These are phyloP conservation scores for Lizanozyma gosingica DNA, from an alignment of 1,139 yeast genomes.

Conservation along the genomic window DNA sequence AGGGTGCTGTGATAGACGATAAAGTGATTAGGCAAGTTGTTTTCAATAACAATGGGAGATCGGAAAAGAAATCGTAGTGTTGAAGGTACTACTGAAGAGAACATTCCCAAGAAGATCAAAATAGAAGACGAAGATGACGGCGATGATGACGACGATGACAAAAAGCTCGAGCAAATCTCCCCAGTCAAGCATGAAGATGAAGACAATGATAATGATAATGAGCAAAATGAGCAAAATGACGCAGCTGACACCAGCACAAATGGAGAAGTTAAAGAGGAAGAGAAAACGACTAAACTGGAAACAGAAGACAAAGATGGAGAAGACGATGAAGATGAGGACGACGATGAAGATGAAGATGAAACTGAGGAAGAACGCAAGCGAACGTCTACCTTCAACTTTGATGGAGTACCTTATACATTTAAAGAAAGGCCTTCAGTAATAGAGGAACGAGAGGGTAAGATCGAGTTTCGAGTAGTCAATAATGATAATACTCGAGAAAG, in stretches of 20 bases:
- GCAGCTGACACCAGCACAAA: neutral
- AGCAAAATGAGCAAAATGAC: constrained; percentile 6
- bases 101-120: constrained; percentile 1
- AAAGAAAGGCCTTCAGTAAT: constrained; percentile 90
- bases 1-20: no score
- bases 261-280: constrained; percentile 1
- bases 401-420: constrained; percentile 76
- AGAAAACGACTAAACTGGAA: neutral
- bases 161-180: constrained; percentile 9
- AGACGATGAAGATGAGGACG: constrained; percentile 26
- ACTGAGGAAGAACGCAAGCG: constrained; percentile 43
- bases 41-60: no score
- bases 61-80: neutral
- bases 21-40: no score
- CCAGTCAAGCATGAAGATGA: constrained; percentile 13
- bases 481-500: constrained; percentile 85
- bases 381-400: constrained; percentile 38
- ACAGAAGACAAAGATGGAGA: constrained; percentile 12
- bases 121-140: constrained; percentile 9
- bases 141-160: constrained; percentile 7
- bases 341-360: constrained; percentile 40
- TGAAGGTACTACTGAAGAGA: neutral
- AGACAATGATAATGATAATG: constrained; percentile 14
- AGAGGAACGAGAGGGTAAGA: constrained; percentile 85
- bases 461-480: constrained; percentile 92